phyloP scores from a whole-genome alignment of 78 protist species.

The slime mould (Dictyostelium discoideum) region DNA sequence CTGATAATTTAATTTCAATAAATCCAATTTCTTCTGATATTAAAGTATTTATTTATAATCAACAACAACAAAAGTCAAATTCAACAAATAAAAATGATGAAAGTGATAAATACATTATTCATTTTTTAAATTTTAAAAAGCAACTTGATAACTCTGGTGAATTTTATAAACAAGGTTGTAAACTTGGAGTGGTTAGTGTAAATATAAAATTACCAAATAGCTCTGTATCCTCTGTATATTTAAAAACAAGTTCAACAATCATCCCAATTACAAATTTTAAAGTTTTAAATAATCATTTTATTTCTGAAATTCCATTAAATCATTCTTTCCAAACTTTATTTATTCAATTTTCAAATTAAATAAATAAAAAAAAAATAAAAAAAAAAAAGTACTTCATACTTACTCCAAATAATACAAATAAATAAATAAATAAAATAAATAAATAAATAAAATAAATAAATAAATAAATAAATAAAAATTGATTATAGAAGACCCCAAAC shows the following conservation, averaged over 20 bases:
- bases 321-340: not conserved
- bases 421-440: no score
- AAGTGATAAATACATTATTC: not conserved
- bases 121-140: not conserved
- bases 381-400: no score
- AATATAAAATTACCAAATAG: not conserved
- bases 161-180: not conserved
- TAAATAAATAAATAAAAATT: no score
- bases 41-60: not conserved
- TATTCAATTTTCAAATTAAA: not conserved
- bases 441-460: no score
- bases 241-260: not conserved
- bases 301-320: not conserved
- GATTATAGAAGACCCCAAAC: no score
- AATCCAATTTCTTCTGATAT: not conserved
- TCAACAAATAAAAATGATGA: not conserved
- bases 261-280: not conserved
- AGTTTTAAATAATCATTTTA: not conserved
- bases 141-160: not conserved
- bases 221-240: not conserved
- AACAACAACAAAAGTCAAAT: not conserved
- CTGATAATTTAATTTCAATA: not conserved
- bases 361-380: no score
- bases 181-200: not conserved
- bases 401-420: no score